Evolutionary conservation across 305 asterid genomes (phyloP), one percentile per base, ranked within the genome.

Genomic region (Solanum aculeatissimum): DNA sequence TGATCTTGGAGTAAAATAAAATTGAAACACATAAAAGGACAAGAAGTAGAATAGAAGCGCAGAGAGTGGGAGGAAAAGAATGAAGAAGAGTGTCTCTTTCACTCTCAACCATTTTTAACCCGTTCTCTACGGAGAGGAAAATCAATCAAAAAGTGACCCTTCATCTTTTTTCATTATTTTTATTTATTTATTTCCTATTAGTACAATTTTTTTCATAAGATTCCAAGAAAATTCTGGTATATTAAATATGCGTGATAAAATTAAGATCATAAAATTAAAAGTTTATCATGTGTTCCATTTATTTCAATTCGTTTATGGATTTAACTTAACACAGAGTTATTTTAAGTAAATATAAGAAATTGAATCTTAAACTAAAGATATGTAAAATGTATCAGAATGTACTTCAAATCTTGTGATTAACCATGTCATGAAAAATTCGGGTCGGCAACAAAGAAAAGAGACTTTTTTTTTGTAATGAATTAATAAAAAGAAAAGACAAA

Each of bases 51-150:
- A 85, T 43, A 84, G 83, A 77, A 85, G 93, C 93, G 95, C 79
- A 88, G 90, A 90, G 90, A 84, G 91, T 87, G 95, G 97, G 95
- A 95, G 95, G 15, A 87, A 94, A 93, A 86, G 93, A 90, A 89
- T 90, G 90, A 88, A 68, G 85, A 77, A 80, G 89, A 81, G 86
- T 69, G 85, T 87, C 89, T 87, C 91, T 92, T 86, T 90, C 92
- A 88, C 91, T 85, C 88, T 86, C 79, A 9, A 84, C 72, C 81
- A 86, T 84, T 87, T 88, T 51, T 51, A 51, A 77, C 82, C 82
- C 82, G 45, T 49, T 51, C 82, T 77, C 65, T 77, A 77, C 82
- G 65, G 82, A 77, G 82, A 27, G 65, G 45, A 77, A 74, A 77
- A 77, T 77, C 65, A 27, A 91, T 85, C 84, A 84, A 86, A 94